A percentile compares a stretch with the other conserved stretches of the same genome.
These are phyloP conservation scores for Elsinoe perseae DNA, from an alignment of 2,329 filamentous ascomycete species.

Conservation along the genomic window DNA sequence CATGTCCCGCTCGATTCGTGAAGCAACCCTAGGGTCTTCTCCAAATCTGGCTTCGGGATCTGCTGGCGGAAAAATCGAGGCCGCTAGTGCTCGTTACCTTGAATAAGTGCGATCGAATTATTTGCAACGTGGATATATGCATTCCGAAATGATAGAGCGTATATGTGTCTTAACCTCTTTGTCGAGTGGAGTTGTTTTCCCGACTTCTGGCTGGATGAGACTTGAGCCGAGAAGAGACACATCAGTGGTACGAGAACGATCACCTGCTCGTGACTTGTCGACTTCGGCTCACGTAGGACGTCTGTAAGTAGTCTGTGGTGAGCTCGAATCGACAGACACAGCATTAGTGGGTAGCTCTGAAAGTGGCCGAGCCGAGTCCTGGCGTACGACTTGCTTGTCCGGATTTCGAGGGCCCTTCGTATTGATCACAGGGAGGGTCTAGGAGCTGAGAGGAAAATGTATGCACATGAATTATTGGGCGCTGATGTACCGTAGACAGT, in stretches of 20 bases:
- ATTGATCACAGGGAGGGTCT: too few relatives aligned
- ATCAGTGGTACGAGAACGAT: too few relatives aligned
- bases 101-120: background rate
- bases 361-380: background rate
- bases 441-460: too few relatives aligned
- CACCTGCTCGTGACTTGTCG: too few relatives aligned
- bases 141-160: too few relatives aligned
- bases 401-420: background rate
- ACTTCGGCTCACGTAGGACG: too few relatives aligned
- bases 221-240: too few relatives aligned
- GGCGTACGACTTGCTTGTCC: background rate
- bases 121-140: background rate
- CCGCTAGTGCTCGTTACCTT: background rate
- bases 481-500: background rate
- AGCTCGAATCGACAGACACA: too few relatives aligned
- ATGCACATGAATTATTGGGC: background rate
- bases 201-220: too few relatives aligned
- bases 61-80: background rate
- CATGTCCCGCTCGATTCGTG: background rate
- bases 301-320: too few relatives aligned
- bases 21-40: background rate
- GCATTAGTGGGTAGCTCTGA: background rate
- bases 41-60: background rate
- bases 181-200: too few relatives aligned
- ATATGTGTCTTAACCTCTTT: too few relatives aligned